Conservation (phyloP, 768 basidiomycete species). For the Leucosporidium creatinivorum region DNA sequence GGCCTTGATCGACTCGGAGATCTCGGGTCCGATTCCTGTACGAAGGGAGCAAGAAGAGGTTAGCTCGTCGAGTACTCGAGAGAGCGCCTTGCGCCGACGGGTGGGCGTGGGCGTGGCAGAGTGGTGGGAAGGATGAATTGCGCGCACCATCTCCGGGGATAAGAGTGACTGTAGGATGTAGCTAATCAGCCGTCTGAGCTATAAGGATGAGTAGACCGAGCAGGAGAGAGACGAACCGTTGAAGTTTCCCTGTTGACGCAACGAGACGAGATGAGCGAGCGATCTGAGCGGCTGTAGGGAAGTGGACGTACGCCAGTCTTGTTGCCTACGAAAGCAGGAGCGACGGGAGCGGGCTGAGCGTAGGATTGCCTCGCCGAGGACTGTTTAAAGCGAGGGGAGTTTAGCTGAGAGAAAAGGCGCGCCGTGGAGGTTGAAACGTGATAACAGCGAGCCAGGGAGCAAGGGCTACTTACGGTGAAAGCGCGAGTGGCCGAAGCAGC, state of each 20-base stretch:
- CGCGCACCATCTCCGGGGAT: slow-evolving; percentile 88
- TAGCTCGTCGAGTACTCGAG: background rate
- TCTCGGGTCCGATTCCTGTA: slow-evolving; percentile 91
- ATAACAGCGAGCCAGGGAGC: too few relatives aligned
- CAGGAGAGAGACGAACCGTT: slow-evolving; percentile 31
- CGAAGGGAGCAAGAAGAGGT: background rate
- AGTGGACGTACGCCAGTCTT: background rate
- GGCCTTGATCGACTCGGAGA: slow-evolving; percentile 86
- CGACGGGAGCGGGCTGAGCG: background rate
- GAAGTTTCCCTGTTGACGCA: slow-evolving; percentile 10
- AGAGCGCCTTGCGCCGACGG: background rate
- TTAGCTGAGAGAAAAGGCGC: too few relatives aligned
- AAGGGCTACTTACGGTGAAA: too few relatives aligned
- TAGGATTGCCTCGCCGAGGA: background rate
- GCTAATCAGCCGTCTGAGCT: too few relatives aligned
- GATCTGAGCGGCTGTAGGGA: background rate
- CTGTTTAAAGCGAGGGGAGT: too few relatives aligned
- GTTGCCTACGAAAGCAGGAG: background rate
- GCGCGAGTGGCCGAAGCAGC: too few relatives aligned
- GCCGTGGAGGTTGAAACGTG: too few relatives aligned
- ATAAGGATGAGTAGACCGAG: slow-evolving; percentile 53
- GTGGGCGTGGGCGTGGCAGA: too few relatives aligned
- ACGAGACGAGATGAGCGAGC: background rate
- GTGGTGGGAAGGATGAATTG: background rate
- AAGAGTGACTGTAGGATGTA: slow-evolving; percentile 53